These are phyloP conservation scores for Auricularia heimuer DNA, from an alignment of 768 basidiomycete genomes.

Conservation along the genomic window DNA sequence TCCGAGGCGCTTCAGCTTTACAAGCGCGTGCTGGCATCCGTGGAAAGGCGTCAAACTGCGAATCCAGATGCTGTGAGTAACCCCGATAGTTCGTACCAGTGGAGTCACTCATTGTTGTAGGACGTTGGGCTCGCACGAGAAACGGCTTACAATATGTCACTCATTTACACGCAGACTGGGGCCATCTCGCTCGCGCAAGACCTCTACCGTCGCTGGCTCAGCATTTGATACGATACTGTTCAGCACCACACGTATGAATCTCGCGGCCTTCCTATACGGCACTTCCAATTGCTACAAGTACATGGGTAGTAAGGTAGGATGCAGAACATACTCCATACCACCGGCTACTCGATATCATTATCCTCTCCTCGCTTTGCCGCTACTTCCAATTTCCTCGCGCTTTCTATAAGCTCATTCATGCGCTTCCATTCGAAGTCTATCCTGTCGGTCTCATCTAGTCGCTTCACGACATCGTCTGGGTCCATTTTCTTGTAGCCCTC, in stretches of 20 bases:
- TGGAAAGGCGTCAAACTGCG: constrained; percentile 29
- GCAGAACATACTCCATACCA: not conserved
- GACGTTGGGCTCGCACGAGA: constrained; percentile 52
- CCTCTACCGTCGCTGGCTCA: constrained; percentile 75
- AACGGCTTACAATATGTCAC: constrained; percentile 79
- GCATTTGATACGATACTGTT: constrained; percentile 31
- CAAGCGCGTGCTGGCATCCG: constrained; percentile 57
- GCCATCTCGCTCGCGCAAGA: constrained; percentile 59
- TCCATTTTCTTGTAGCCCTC: constrained; percentile 41
- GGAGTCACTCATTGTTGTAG: constrained; percentile 20
- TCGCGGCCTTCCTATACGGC: not conserved
- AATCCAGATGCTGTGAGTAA: not conserved
- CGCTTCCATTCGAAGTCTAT: constrained; percentile 63
- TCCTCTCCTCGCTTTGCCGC: constrained; percentile 36
- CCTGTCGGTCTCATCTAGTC: constrained; percentile 62
- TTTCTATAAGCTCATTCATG: constrained; percentile 65
- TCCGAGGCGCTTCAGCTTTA: constrained; percentile 82
- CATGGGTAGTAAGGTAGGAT: not conserved
- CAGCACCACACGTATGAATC: not conserved
- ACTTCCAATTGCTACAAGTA: not conserved
- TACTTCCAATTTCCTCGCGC: constrained; percentile 53
- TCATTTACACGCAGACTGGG: constrained; percentile 74
- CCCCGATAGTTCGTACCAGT: not conserved
- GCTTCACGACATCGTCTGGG: constrained; percentile 73
- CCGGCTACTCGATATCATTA: constrained; percentile 9